Evolutionary conservation across 495 filamentous ascomycete species (phyloP).

Genomic region (Aspergillus incahuasiensis): DNA sequence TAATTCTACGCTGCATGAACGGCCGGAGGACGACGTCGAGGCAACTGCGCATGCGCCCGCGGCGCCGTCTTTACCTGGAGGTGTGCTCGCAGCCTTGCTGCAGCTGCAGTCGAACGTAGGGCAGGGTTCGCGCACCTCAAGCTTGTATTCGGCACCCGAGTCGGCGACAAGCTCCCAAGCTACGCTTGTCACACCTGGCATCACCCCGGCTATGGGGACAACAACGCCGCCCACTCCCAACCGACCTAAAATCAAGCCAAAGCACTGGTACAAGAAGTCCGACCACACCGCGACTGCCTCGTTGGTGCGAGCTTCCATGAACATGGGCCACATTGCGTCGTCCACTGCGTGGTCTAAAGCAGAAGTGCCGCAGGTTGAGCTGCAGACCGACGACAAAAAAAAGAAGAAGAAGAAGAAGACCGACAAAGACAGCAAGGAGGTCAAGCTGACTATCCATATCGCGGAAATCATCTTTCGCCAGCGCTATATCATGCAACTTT

Average conservation of each 20-base stretch:
- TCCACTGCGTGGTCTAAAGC: slow-evolving; percentile 8
- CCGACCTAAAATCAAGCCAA: neutral
- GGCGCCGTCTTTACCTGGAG: neutral
- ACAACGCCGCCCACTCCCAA: neutral
- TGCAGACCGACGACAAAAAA: slow-evolving; percentile 30
- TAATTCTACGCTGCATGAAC: neutral
- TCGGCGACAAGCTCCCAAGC: neutral
- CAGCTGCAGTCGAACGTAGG: neutral
- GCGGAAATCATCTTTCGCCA: slow-evolving; percentile 82
- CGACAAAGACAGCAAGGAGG: slow-evolving; percentile 22
- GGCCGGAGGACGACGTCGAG: neutral
- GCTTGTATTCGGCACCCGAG: neutral
- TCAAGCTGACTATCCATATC: slow-evolving; percentile 70
- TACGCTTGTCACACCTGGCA: neutral
- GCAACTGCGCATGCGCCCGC: neutral
- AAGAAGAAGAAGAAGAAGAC: slow-evolving; percentile 61
- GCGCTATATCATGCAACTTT: slow-evolving; percentile 80
- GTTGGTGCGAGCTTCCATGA: slow-evolving; percentile 45
- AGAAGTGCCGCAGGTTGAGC: slow-evolving; percentile 1
- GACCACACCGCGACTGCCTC: slow-evolving; percentile 40
- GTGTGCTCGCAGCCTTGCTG: neutral
- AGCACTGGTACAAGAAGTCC: slow-evolving; percentile 57
- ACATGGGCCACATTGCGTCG: slow-evolving; percentile 33
- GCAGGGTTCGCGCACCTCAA: neutral
- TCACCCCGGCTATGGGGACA: no score